Conservation (phyloP, 306 rosid genomes). For the Acmispon strigosus region DNA sequence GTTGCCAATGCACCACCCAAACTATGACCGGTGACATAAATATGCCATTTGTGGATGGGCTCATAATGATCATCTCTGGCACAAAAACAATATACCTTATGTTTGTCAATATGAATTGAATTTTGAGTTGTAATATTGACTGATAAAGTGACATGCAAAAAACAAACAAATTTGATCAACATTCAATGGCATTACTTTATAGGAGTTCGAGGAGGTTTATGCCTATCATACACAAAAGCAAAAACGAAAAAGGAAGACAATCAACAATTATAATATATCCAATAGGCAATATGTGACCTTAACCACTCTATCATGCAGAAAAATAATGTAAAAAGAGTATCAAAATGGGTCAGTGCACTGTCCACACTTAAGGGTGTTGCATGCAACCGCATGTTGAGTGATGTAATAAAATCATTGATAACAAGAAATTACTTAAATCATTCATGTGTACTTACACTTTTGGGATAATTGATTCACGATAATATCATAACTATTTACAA, state of each 20-base stretch:
- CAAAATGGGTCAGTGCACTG: too few relatives aligned
- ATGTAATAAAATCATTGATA: background rate
- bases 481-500: background rate
- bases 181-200: background rate
- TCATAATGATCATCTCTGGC: conserved; percentile 63
- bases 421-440: too few relatives aligned
- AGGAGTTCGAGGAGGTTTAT: background rate
- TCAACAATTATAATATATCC: background rate
- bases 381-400: background rate
- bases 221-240: background rate
- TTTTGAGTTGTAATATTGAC: background rate
- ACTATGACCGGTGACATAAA: conserved; percentile 94
- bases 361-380: background rate
- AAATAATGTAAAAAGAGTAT: conserved; percentile 1
- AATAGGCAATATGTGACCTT: background rate
- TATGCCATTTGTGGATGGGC: conserved; percentile 66
- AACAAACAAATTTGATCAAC: background rate
- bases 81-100: conserved; percentile 12
- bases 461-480: background rate
- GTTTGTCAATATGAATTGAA: conserved; percentile 2
- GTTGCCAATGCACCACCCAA: conserved; percentile 97
- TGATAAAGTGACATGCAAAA: background rate
- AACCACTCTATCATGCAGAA: background rate
- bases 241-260: background rate
- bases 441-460: background rate